Percentiles rank a stretch among this genome's conserved stretches.
phyloP scores from a whole-genome alignment of 352 stramenopile species.

The Pythium utonaiense region DNA sequence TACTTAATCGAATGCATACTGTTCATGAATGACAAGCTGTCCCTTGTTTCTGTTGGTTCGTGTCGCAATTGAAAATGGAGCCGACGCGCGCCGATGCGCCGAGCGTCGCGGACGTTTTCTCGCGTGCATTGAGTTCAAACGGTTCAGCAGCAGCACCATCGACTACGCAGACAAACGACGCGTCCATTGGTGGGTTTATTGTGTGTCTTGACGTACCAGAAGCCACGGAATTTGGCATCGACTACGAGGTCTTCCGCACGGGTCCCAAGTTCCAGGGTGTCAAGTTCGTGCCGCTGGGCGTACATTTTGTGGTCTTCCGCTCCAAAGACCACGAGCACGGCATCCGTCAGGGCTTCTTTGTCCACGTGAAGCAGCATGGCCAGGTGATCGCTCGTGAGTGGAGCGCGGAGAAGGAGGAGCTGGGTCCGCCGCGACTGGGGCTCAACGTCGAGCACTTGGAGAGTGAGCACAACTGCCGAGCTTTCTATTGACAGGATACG shows the following conservation, averaged over 20 bases:
- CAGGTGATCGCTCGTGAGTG: conserved; percentile 78
- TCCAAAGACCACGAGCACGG: conserved; percentile 73
- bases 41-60: conserved; percentile 1
- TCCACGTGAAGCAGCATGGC: conserved; percentile 49
- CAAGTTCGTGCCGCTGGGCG: conserved; percentile 77
- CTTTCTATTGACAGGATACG: too few relatives aligned
- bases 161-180: conserved; percentile 4
- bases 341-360: conserved; percentile 82
- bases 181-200: conserved; percentile 55
- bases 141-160: background rate
- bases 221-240: conserved; percentile 77
- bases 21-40: conserved; percentile 15
- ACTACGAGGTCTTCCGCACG: conserved; percentile 86
- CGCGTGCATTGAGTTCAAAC: conserved; percentile 6
- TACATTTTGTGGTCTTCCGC: conserved; percentile 83
- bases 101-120: conserved; percentile 21
- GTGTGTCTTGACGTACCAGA: conserved; percentile 81
- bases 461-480: conserved; percentile 30
- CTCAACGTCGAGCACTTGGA: conserved; percentile 72
- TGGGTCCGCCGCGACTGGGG: conserved; percentile 44
- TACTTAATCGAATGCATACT: conserved; percentile 27
- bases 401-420: conserved; percentile 73
- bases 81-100: background rate
- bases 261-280: conserved; percentile 76
- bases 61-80: conserved; percentile 1